Evolutionary conservation across 2,329 filamentous ascomycete species (phyloP).

Genomic region (Penicillium sp.): DNA sequence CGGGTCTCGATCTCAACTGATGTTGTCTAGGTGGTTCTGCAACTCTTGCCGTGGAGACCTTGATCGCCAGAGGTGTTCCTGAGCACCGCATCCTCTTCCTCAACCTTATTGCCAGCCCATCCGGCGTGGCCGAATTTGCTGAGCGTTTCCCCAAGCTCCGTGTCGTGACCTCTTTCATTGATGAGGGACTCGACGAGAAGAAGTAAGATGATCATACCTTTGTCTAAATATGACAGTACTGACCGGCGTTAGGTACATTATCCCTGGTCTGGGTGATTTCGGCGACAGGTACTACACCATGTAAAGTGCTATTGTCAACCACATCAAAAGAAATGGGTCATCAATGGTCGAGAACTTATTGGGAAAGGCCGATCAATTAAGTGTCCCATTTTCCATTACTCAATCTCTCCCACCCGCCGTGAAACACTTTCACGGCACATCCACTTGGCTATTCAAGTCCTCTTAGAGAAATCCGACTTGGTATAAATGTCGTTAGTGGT

Average conservation of each 20-base stretch:
- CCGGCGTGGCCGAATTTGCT: constrained; percentile 85
- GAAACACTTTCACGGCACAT: constrained; percentile 2
- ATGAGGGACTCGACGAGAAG: constrained; percentile 93
- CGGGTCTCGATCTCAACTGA: constrained; percentile 9
- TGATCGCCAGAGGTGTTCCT: constrained; percentile 84
- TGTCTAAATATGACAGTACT: constrained; percentile 7
- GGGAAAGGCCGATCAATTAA: constrained; percentile 2
- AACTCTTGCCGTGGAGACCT: constrained; percentile 91
- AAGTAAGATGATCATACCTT: constrained; percentile 63
- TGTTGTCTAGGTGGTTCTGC: constrained; percentile 74
- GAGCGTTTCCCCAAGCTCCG: constrained; percentile 82
- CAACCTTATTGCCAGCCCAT: constrained; percentile 94
- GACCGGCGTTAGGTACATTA: constrained; percentile 69
- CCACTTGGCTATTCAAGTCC: constrained; percentile 3
- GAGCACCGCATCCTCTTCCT: constrained; percentile 95
- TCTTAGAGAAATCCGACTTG: neutral
- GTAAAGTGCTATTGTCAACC: constrained; percentile 42
- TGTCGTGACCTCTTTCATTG: constrained; percentile 93
- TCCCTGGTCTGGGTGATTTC: constrained; percentile 91
- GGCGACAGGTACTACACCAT: constrained; percentile 94
- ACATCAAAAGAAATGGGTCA: constrained; percentile 3
- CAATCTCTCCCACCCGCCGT: neutral
- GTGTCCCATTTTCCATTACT: neutral
- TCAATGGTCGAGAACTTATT: neutral
- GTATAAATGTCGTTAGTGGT: neutral